Conservation (phyloP, 1,139 yeast species). For the Sugiyamaella neomexicana region DNA sequence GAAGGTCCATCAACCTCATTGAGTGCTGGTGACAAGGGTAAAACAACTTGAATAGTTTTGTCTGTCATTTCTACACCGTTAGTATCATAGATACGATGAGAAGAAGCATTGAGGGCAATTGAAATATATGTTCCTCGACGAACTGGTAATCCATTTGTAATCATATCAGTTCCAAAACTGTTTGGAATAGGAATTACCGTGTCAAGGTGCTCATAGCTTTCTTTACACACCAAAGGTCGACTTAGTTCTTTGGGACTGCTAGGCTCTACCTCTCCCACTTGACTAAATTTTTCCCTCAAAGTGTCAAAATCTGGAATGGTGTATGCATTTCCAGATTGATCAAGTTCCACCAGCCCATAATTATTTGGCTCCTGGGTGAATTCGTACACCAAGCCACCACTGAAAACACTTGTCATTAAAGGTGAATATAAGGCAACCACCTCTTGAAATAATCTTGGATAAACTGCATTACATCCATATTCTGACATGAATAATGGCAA, state of each 20-base stretch:
- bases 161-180: slow-evolving; percentile 31
- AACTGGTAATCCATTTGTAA: slow-evolving; percentile 32
- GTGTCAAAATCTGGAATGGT: slow-evolving; percentile 38
- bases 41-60: slow-evolving; percentile 38
- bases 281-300: slow-evolving; percentile 28
- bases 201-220: slow-evolving; percentile 37
- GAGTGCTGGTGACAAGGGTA: neutral
- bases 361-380: slow-evolving; percentile 84
- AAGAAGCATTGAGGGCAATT: slow-evolving; percentile 43
- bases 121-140: slow-evolving; percentile 48
- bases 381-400: slow-evolving; percentile 90
- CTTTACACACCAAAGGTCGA: slow-evolving; percentile 30
- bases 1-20: neutral
- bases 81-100: slow-evolving; percentile 51
- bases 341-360: slow-evolving; percentile 78
- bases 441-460: slow-evolving; percentile 81
- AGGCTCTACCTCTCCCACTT: slow-evolving; percentile 19
- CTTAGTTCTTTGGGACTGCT: slow-evolving; percentile 20
- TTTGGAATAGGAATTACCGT: slow-evolving; percentile 34
- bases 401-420: slow-evolving; percentile 58
- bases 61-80: slow-evolving; percentile 53
- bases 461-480: slow-evolving; percentile 86
- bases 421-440: slow-evolving; percentile 48
- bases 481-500: slow-evolving; percentile 88
- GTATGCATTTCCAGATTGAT: slow-evolving; percentile 54